phyloP scores from a whole-genome alignment of 257 asterid genomes.

The Nicotiana tomentosiformis region DNA sequence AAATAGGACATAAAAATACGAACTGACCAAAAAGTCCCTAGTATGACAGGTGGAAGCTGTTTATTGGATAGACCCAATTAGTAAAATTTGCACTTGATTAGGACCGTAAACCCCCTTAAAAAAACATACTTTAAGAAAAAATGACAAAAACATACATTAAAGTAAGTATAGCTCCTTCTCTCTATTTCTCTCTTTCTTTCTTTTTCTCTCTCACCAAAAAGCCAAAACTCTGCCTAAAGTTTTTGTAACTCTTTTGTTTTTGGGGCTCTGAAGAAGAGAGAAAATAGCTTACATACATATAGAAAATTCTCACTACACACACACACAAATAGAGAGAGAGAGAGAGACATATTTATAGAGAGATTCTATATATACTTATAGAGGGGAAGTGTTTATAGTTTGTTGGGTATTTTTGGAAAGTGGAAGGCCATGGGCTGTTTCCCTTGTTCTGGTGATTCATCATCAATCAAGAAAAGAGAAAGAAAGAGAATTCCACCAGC shows the following conservation, averaged over 20 bases:
- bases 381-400: background rate
- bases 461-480: slow-evolving; percentile 29
- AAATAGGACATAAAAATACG: background rate
- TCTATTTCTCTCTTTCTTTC: background rate
- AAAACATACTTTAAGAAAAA: background rate
- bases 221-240: slow-evolving; percentile 10
- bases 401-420: background rate
- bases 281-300: background rate
- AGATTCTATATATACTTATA: no score
- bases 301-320: background rate
- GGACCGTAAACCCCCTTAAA: background rate
- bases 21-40: background rate
- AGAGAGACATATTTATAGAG: background rate
- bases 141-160: background rate
- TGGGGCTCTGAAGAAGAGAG: slow-evolving; percentile 3
- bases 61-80: background rate
- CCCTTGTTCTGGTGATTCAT: slow-evolving; percentile 51
- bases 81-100: background rate
- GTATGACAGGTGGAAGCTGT: background rate
- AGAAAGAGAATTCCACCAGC: slow-evolving; percentile 15
- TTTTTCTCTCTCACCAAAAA: slow-evolving; percentile 2
- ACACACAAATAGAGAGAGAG: background rate
- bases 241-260: background rate
- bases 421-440: slow-evolving; percentile 63
- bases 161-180: background rate